These are phyloP conservation scores for Zhuliangozyma blackwelliae DNA, from an alignment of 1,139 yeast genomes.

Conservation along the genomic window DNA sequence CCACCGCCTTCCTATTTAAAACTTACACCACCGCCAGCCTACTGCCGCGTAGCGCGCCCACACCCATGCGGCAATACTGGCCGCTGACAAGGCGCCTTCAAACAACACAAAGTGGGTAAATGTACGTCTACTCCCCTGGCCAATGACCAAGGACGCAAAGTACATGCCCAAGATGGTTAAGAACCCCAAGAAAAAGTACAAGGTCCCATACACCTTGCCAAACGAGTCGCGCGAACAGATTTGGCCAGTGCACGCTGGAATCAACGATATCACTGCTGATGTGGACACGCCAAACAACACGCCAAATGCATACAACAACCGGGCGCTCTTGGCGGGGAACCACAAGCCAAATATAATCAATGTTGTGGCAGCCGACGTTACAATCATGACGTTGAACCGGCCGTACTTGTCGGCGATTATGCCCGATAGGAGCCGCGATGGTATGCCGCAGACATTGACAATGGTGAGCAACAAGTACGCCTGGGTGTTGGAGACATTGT, in stretches of 20 bases:
- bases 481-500: slow-evolving; percentile 35
- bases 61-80: slow-evolving; percentile 18
- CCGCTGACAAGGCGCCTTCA: slow-evolving; percentile 23
- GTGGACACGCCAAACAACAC: slow-evolving; percentile 27
- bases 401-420: slow-evolving; percentile 46
- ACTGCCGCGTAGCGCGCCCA: slow-evolving; percentile 20
- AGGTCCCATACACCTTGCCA: slow-evolving; percentile 67
- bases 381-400: slow-evolving; percentile 48
- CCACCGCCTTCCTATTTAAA: slow-evolving; percentile 8
- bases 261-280: slow-evolving; percentile 27
- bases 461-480: slow-evolving; percentile 45
- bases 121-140: slow-evolving; percentile 12
- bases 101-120: slow-evolving; percentile 22
- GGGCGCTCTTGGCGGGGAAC: slow-evolving; percentile 33
- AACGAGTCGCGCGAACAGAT: slow-evolving; percentile 60
- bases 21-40: slow-evolving; percentile 24
- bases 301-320: slow-evolving; percentile 20
- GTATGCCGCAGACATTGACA: slow-evolving; percentile 43
- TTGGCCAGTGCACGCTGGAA: slow-evolving; percentile 50
- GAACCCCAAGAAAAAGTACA: slow-evolving; percentile 61
- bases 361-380: slow-evolving; percentile 32
- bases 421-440: slow-evolving; percentile 47
- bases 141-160: slow-evolving; percentile 24
- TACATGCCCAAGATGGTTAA: slow-evolving; percentile 45
- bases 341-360: slow-evolving; percentile 41